Evolutionary conservation across 1,139 yeast genomes (phyloP).

Genomic region (Sugiyamaella castrensis): DNA sequence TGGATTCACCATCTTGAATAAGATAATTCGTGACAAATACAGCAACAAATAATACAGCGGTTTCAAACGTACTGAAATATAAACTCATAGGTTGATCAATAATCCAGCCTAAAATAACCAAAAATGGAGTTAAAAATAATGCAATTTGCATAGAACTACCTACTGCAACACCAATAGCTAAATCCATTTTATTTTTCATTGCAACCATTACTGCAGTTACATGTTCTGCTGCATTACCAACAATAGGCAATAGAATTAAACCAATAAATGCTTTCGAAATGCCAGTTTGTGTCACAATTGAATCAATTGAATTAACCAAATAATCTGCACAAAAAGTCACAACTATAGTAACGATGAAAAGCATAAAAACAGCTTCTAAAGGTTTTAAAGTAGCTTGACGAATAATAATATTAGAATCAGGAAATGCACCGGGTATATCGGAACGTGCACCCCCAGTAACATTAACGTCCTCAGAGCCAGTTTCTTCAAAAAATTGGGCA

Average conservation of each 20-base stretch:
- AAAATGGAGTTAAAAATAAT: slow-evolving; percentile 87
- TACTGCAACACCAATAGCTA: slow-evolving; percentile 94
- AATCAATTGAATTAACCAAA: slow-evolving; percentile 89
- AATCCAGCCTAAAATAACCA: slow-evolving; percentile 90
- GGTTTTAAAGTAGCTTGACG: slow-evolving; percentile 30
- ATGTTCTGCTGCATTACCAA: slow-evolving; percentile 98
- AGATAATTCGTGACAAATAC: slow-evolving; percentile 85
- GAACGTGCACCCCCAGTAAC: no score
- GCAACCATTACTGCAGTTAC: slow-evolving; percentile 96
- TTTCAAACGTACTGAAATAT: slow-evolving; percentile 88
- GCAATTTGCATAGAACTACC: slow-evolving; percentile 98
- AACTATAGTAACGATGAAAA: slow-evolving; percentile 66
- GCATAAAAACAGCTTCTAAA: slow-evolving; percentile 31
- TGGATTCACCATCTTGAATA: slow-evolving; percentile 89
- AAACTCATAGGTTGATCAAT: slow-evolving; percentile 90
- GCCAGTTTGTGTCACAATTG: slow-evolving; percentile 77
- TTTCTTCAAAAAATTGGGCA: slow-evolving; percentile 54
- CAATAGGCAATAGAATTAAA: slow-evolving; percentile 87
- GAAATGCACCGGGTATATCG: slow-evolving; percentile 33
- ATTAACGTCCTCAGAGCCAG: slow-evolving; percentile 19
- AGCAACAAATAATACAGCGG: slow-evolving; percentile 82
- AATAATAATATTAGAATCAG: slow-evolving; percentile 33
- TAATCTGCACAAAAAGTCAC: slow-evolving; percentile 93
- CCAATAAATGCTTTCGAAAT: slow-evolving; percentile 94
- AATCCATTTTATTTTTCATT: slow-evolving; percentile 93